phyloP scores from a whole-genome alignment of 352 stramenopile genomes.

The Globisporangium orthogonon region DNA sequence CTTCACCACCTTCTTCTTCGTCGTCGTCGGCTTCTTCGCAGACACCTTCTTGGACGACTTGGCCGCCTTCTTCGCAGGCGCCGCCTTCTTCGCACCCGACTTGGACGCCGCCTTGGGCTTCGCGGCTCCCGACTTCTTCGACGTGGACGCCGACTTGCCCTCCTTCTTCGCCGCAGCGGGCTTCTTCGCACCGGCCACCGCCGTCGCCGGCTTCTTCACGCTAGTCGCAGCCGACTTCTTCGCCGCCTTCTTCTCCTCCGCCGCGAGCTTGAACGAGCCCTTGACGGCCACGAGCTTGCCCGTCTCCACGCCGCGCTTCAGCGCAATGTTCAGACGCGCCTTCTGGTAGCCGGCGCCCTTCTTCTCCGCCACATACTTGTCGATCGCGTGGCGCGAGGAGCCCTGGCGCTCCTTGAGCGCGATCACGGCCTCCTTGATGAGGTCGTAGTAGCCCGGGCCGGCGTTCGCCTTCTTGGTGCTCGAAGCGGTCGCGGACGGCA shows the following conservation, averaged over 20 bases:
- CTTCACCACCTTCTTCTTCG: constrained; percentile 15
- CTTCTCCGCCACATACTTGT: constrained; percentile 90
- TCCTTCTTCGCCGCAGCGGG: constrained; percentile 41
- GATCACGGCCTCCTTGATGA: constrained; percentile 91
- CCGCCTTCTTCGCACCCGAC: constrained; percentile 46
- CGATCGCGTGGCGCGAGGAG: constrained; percentile 91
- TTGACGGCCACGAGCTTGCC: constrained; percentile 91
- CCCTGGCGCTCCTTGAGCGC: constrained; percentile 89
- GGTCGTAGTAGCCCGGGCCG: constrained; percentile 84
- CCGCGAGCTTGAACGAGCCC: constrained; percentile 92
- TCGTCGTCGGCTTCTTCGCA: constrained; percentile 17
- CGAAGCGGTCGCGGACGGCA: constrained; percentile 30
- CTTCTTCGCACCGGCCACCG: constrained; percentile 23
- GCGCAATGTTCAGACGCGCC: constrained; percentile 80
- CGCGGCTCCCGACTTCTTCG: constrained; percentile 54
- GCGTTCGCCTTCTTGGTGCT: constrained; percentile 44
- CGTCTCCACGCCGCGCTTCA: constrained; percentile 87
- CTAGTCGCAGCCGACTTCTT: constrained; percentile 6
- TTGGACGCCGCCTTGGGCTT: constrained; percentile 50
- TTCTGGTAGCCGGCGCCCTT: constrained; percentile 76
- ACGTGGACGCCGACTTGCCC: constrained; percentile 14
- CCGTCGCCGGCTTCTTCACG: constrained; percentile 10
- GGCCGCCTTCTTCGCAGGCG: constrained; percentile 37
- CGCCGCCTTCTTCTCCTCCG: constrained; percentile 86
- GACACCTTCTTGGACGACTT: constrained; percentile 22